Percentiles rank a stretch among this genome's conserved stretches.
Evolutionary conservation across 345 rosid genomes (phyloP).

Genomic region (Sonneratia caseolaris): DNA sequence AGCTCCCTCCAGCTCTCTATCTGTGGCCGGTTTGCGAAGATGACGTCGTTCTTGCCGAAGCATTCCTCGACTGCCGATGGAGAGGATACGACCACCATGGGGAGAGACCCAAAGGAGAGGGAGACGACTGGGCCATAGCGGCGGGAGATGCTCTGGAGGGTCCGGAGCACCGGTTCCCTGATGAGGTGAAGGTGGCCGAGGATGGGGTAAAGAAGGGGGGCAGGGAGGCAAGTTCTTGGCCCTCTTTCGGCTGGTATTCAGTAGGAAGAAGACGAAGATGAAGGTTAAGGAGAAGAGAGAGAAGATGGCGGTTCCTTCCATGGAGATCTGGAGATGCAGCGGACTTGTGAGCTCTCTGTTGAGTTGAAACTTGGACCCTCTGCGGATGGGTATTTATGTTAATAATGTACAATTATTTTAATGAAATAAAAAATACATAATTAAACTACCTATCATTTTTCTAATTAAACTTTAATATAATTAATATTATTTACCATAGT

Average conservation of each 20-base stretch:
- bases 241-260: neutral
- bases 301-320: neutral
- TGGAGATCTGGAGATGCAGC: neutral
- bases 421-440: too few relatives aligned
- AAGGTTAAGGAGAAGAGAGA: neutral
- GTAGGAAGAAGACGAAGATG: neutral
- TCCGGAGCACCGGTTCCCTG: conserved; percentile 13
- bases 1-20: neutral
- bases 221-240: conserved; percentile 10
- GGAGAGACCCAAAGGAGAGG: conserved; percentile 11
- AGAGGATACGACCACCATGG: conserved; percentile 9
- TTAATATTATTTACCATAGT: too few relatives aligned
- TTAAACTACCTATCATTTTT: too few relatives aligned
- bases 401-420: too few relatives aligned
- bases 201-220: conserved; percentile 10
- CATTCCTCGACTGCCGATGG: conserved; percentile 12
- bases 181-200: conserved; percentile 20
- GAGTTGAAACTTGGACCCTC: neutral
- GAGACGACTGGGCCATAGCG: conserved; percentile 11
- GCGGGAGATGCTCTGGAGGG: conserved; percentile 12
- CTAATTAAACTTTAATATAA: too few relatives aligned
- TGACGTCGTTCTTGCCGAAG: conserved; percentile 12
- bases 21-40: conserved; percentile 16
- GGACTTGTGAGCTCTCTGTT: neutral
- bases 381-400: too few relatives aligned